Conservation (phyloP, 768 basidiomycete genomes). For the Paxillus involutus region DNA sequence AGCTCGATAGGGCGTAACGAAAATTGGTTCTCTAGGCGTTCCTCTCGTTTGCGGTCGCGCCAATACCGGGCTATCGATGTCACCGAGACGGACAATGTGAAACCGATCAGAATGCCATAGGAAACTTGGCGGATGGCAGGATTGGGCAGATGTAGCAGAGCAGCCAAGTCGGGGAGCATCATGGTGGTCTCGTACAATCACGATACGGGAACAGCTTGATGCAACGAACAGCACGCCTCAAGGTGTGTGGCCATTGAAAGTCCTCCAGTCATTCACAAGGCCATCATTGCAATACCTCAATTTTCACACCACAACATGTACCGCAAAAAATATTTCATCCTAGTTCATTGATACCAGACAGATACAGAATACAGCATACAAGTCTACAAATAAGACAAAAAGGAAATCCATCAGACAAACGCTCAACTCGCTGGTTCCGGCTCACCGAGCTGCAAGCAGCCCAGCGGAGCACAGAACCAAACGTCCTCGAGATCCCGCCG, state of each 20-base stretch:
- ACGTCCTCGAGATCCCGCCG: slow-evolving; percentile 59
- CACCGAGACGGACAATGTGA: slow-evolving; percentile 73
- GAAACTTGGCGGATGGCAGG: slow-evolving; percentile 34
- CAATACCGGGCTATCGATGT: slow-evolving; percentile 60
- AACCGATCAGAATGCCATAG: slow-evolving; percentile 66
- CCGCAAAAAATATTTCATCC: too few relatives aligned
- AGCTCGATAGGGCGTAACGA: slow-evolving; percentile 66
- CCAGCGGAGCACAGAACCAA: slow-evolving; percentile 40
- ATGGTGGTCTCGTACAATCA: neutral
- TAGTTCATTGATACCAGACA: too few relatives aligned
- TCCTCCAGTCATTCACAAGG: too few relatives aligned
- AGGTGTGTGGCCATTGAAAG: too few relatives aligned
- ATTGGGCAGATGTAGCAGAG: slow-evolving; percentile 24
- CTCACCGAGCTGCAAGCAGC: slow-evolving; percentile 26
- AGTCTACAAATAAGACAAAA: too few relatives aligned
- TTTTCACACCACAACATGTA: too few relatives aligned
- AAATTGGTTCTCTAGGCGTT: too few relatives aligned
- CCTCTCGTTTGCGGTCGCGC: slow-evolving; percentile 47
- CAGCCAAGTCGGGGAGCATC: slow-evolving; percentile 7
- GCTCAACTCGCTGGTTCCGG: slow-evolving; percentile 52
- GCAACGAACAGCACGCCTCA: too few relatives aligned
- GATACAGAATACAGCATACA: neutral
- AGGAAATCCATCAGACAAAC: slow-evolving; percentile 61
- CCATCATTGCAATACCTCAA: too few relatives aligned
- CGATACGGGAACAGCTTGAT: too few relatives aligned